A percentile compares a stretch with the other conserved stretches of the same genome.
phyloP scores from a whole-genome alignment of 192 early-diverging fungal species.

The Mycoemilia scoparia region DNA sequence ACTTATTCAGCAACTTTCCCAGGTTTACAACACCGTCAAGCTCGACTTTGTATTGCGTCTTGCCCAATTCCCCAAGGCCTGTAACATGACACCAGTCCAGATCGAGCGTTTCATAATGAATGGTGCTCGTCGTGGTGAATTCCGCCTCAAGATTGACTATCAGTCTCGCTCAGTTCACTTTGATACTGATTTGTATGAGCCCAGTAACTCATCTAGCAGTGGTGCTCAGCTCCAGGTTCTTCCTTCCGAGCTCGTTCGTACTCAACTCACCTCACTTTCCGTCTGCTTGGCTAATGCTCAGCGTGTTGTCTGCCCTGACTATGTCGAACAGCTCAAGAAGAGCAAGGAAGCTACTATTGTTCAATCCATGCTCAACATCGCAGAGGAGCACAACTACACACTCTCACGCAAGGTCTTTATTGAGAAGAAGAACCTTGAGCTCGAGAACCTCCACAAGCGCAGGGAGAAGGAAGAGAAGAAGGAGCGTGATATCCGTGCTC shows the following conservation, averaged over 20 bases:
- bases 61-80: conserved; percentile 70
- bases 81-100: conserved; percentile 61
- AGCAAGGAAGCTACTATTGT: conserved; percentile 47
- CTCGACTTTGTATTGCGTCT: conserved; percentile 83
- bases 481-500: conserved; percentile 46
- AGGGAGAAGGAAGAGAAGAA: conserved; percentile 72
- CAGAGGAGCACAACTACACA: conserved; percentile 65
- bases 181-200: conserved; percentile 76
- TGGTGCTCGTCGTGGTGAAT: conserved; percentile 88
- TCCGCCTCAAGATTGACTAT: conserved; percentile 91
- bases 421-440: conserved; percentile 62
- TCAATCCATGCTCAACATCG: conserved; percentile 48
- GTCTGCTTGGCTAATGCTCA: conserved; percentile 71
- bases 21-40: conserved; percentile 95
- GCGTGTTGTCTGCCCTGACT: conserved; percentile 62
- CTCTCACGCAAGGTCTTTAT: conserved; percentile 69
- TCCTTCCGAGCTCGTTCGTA: conserved; percentile 81
- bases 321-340: conserved; percentile 42
- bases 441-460: conserved; percentile 52
- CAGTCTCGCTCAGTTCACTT: conserved; percentile 75
- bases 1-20: conserved; percentile 90
- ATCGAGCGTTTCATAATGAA: conserved; percentile 99
- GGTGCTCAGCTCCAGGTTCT: conserved; percentile 68
- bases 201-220: conserved; percentile 55
- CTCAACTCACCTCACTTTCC: conserved; percentile 74